These are phyloP conservation scores for Wickerhamomyces ciferrii DNA, from an alignment of 805 yeast genomes.

Conservation along the genomic window DNA sequence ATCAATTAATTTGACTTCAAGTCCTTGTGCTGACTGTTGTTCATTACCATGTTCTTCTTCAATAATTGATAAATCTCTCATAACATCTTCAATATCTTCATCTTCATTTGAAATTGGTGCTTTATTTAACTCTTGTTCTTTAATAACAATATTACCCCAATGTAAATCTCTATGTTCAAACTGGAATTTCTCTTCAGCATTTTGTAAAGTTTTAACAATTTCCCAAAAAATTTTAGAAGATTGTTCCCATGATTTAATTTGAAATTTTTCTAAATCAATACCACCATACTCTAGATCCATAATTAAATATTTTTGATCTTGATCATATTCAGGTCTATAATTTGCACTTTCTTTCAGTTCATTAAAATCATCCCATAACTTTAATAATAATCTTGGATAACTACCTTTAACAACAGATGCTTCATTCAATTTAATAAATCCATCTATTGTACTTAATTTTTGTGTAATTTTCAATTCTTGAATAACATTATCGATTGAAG, in stretches of 20 bases:
- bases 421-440: conserved; percentile 39
- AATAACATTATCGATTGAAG: conserved; percentile 33
- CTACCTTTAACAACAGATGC: conserved; percentile 42
- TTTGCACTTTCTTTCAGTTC: conserved; percentile 25
- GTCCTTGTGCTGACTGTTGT: conserved; percentile 3
- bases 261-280: conserved; percentile 37
- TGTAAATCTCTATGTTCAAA: conserved; percentile 74
- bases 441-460: conserved; percentile 31
- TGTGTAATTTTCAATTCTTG: conserved; percentile 43
- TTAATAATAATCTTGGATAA: conserved; percentile 34
- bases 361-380: conserved; percentile 38
- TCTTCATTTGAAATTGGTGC: not conserved
- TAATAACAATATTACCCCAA: conserved; percentile 56
- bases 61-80: conserved; percentile 16
- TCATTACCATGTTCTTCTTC: conserved; percentile 8
- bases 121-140: conserved; percentile 17
- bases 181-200: conserved; percentile 43
- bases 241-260: conserved; percentile 32
- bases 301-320: conserved; percentile 26
- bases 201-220: conserved; percentile 40
- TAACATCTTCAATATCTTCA: conserved; percentile 12
- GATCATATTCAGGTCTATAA: conserved; percentile 32
- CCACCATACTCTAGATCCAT: conserved; percentile 37
- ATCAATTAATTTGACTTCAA: conserved; percentile 49
- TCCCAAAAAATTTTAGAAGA: conserved; percentile 47